phyloP scores from a whole-genome alignment of 2,329 filamentous ascomycete genomes.

The Penicillium paneum region DNA sequence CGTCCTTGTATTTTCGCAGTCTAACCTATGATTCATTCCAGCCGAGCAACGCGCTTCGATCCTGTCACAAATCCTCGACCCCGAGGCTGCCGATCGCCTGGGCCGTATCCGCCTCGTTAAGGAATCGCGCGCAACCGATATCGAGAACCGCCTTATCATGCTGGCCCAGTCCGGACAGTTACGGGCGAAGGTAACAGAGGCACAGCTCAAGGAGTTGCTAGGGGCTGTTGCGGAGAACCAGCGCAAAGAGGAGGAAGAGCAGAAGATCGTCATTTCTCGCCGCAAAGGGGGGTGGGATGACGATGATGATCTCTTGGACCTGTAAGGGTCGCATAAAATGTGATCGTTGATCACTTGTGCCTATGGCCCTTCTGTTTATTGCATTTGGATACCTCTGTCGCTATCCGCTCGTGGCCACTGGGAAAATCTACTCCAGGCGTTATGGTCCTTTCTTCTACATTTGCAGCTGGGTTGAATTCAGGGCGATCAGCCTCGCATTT shows the following conservation, averaged over 20 bases:
- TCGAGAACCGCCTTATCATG: slow-evolving; percentile 91
- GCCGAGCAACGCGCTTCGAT: slow-evolving; percentile 50
- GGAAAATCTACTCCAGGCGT: slow-evolving; percentile 15
- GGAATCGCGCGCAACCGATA: slow-evolving; percentile 79
- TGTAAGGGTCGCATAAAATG: slow-evolving; percentile 26
- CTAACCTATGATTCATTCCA: slow-evolving; percentile 10
- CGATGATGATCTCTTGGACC: slow-evolving; percentile 53
- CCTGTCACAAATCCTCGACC: slow-evolving; percentile 88
- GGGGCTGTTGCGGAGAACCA: slow-evolving; percentile 77
- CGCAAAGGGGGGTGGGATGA: slow-evolving; percentile 84
- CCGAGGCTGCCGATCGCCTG: slow-evolving; percentile 87
- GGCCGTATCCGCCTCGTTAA: slow-evolving; percentile 95
- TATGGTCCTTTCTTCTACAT: slow-evolving; percentile 9
- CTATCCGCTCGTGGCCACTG: neutral
- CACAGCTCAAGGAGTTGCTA: slow-evolving; percentile 87
- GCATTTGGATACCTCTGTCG: slow-evolving; percentile 4
- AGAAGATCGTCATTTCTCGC: slow-evolving; percentile 82
- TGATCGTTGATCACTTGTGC: neutral
- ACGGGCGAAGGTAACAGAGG: slow-evolving; percentile 81
- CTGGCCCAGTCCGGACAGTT: slow-evolving; percentile 86
- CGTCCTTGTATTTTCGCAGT: neutral
- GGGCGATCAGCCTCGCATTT: slow-evolving; percentile 1
- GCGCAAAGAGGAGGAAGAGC: slow-evolving; percentile 55
- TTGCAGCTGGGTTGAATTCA: neutral
- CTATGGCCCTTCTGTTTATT: neutral